Conservation (phyloP, 768 basidiomycete species). For the Amanita thiersii region DNA sequence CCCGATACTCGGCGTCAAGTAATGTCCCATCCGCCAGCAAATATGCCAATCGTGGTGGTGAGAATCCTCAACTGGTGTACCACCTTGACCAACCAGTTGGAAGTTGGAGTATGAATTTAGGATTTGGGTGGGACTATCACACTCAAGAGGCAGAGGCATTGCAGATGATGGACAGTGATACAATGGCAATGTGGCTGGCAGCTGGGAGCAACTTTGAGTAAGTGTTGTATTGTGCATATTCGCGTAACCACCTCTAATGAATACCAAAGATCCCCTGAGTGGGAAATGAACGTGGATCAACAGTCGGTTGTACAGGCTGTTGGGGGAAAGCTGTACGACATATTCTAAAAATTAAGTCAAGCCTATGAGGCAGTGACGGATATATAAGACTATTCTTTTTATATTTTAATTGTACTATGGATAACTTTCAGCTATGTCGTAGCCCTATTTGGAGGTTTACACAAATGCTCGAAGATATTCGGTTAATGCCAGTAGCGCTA, state of each 20-base stretch:
- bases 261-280: too few relatives aligned
- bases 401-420: too few relatives aligned
- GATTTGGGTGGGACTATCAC: not conserved
- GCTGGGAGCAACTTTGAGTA: constrained; percentile 57
- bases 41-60: not conserved
- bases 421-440: too few relatives aligned
- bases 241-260: not conserved
- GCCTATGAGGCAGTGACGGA: too few relatives aligned
- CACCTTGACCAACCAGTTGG: not conserved
- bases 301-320: too few relatives aligned
- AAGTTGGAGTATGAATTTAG: not conserved
- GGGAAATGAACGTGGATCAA: too few relatives aligned
- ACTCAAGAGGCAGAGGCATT: constrained; percentile 15
- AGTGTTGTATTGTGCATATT: constrained; percentile 15
- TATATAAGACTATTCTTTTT: too few relatives aligned
- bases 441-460: too few relatives aligned
- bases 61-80: not conserved
- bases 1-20: not conserved
- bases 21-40: not conserved
- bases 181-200: constrained; percentile 55
- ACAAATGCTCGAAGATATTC: too few relatives aligned
- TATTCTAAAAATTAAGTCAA: too few relatives aligned
- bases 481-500: too few relatives aligned
- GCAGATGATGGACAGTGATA: constrained; percentile 35
- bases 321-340: too few relatives aligned